A percentile compares a stretch with the other conserved stretches of the same genome.
These are phyloP conservation scores for Cladosporium halotolerans DNA, from an alignment of 2,329 filamentous ascomycete genomes.

Conservation along the genomic window DNA sequence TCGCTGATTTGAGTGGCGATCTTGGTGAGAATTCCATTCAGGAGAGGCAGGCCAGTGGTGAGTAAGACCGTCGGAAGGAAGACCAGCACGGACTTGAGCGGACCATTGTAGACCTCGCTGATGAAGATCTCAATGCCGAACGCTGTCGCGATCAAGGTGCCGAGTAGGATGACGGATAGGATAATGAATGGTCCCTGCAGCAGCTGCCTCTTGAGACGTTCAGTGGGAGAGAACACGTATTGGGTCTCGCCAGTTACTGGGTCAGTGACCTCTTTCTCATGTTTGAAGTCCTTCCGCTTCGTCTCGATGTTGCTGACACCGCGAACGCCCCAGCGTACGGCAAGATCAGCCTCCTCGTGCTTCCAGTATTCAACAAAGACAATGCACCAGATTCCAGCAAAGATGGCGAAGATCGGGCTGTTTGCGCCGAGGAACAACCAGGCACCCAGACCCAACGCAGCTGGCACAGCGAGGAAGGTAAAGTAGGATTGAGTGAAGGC, in stretches of 20 bases:
- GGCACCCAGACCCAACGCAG: slow-evolving; percentile 66
- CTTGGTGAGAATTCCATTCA: slow-evolving; percentile 67
- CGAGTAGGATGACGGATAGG: slow-evolving; percentile 64
- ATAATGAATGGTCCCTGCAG: slow-evolving; percentile 81
- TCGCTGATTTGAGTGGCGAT: slow-evolving; percentile 73
- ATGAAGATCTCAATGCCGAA: slow-evolving; percentile 96
- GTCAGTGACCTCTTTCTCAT: slow-evolving; percentile 71
- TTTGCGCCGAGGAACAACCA: slow-evolving; percentile 83
- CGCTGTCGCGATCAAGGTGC: slow-evolving; percentile 74
- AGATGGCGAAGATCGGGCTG: slow-evolving; percentile 71
- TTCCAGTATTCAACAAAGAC: slow-evolving; percentile 96
- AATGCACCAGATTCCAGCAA: slow-evolving; percentile 79
- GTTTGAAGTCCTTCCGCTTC: slow-evolving; percentile 69
- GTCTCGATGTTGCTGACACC: slow-evolving; percentile 77
- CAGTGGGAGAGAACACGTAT: slow-evolving; percentile 67
- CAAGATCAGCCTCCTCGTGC: slow-evolving; percentile 80
- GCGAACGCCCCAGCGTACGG: slow-evolving; percentile 81
- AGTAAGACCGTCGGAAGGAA: slow-evolving; percentile 86
- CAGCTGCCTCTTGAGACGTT: slow-evolving; percentile 69
- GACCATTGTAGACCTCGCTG: slow-evolving; percentile 84
- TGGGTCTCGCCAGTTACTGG: slow-evolving; percentile 74
- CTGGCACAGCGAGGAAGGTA: slow-evolving; percentile 74
- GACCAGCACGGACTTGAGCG: slow-evolving; percentile 76
- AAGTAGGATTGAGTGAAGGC: slow-evolving; percentile 91
- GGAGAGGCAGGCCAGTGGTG: slow-evolving; percentile 71